These are phyloP conservation scores for Anthracocystis walkeri DNA, from an alignment of 1,284 basidiomycete genomes.

Conservation along the genomic window DNA sequence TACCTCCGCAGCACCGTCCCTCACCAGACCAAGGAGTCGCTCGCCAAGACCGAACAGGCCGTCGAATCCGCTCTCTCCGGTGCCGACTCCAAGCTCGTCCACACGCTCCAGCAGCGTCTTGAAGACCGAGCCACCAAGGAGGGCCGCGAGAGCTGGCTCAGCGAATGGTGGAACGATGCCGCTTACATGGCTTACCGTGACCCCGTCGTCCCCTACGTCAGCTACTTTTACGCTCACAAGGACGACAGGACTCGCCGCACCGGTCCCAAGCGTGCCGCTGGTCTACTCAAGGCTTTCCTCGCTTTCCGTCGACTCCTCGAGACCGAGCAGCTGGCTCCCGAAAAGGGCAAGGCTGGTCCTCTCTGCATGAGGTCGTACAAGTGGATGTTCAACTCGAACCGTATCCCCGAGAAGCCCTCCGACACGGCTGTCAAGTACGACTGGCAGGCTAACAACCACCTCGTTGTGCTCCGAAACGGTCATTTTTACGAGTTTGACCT, in stretches of 20 bases:
- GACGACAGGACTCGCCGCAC: constrained; percentile 71
- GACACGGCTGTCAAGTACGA: constrained; percentile 89
- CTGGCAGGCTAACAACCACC: constrained; percentile 81
- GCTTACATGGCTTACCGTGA: constrained; percentile 78
- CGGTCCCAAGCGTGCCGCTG: constrained; percentile 60
- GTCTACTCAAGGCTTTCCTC: constrained; percentile 66
- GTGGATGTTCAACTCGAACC: constrained; percentile 95
- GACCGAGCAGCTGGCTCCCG: constrained; percentile 82
- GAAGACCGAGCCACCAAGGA: constrained; percentile 76
- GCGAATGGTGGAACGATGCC: constrained; percentile 96
- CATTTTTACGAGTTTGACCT: constrained; percentile 84
- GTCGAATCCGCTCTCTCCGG: constrained; percentile 76
- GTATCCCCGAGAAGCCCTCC: constrained; percentile 84
- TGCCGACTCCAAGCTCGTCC: constrained; percentile 77
- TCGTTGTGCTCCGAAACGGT: constrained; percentile 91
- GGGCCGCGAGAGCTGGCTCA: constrained; percentile 82
- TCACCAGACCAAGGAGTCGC: constrained; percentile 51
- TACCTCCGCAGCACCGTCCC: constrained; percentile 65
- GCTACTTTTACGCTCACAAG: constrained; percentile 93
- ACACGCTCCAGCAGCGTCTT: constrained; percentile 83
- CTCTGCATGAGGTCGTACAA: constrained; percentile 95
- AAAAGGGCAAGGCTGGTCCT: constrained; percentile 83
- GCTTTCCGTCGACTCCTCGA: constrained; percentile 65
- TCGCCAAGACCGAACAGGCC: constrained; percentile 58
- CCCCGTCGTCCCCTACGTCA: constrained; percentile 91